phyloP scores from a whole-genome alignment of 305 asterid species.

The Petunia hybrid region DNA sequence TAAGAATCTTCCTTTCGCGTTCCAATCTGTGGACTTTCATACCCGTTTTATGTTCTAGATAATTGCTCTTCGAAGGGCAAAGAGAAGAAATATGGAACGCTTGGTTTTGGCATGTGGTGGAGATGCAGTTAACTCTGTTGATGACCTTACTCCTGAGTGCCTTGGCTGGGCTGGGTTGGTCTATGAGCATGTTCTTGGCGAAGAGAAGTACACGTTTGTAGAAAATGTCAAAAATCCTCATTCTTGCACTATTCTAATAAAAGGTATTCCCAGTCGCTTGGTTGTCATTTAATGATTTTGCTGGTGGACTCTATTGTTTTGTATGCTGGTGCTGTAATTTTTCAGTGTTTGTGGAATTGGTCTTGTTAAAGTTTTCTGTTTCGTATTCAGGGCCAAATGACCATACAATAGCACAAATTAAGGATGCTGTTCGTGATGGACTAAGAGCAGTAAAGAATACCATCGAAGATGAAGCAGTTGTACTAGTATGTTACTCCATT shows the following conservation, averaged over 20 bases:
- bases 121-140: conserved; percentile 96
- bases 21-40: background rate
- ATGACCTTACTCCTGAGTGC: conserved; percentile 83
- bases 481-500: conserved; percentile 63
- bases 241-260: conserved; percentile 95
- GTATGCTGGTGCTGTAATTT: background rate
- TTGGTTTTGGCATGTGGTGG: conserved; percentile 99
- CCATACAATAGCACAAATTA: conserved; percentile 99
- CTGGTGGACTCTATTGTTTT: background rate
- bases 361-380: conserved; percentile 21
- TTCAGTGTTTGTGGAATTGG: conserved; percentile 22
- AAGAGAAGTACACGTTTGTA: conserved; percentile 93
- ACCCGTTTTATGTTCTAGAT: conserved; percentile 51
- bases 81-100: conserved; percentile 97
- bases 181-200: conserved; percentile 97
- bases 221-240: conserved; percentile 93
- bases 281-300: conserved; percentile 5
- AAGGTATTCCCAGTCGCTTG: conserved; percentile 58
- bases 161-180: conserved; percentile 99
- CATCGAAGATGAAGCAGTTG: conserved; percentile 94
- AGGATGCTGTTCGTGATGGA: conserved; percentile 99
- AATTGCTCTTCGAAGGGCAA: conserved; percentile 96
- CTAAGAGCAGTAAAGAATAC: conserved; percentile 95
- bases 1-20: background rate
- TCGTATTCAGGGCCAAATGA: conserved; percentile 86